A percentile compares a stretch with the other conserved stretches of the same genome.
phyloP scores from a whole-genome alignment of 2,329 filamentous ascomycete genomes.

The Emergomyces africanus region DNA sequence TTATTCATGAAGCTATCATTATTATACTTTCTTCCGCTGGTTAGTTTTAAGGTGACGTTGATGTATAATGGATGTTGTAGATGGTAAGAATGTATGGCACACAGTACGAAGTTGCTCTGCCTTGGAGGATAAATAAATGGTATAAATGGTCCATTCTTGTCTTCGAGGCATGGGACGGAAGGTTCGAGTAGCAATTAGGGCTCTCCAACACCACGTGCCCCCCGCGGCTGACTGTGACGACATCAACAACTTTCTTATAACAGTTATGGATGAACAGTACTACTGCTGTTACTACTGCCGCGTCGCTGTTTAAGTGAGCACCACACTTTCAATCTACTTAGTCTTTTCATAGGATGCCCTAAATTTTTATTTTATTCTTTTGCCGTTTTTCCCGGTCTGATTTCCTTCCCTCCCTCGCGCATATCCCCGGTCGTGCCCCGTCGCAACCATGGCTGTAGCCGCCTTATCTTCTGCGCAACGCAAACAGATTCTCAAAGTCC shows the following conservation, averaged over 20 bases:
- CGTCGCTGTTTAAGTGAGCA: neutral
- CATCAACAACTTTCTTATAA: neutral
- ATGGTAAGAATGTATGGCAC: too few relatives aligned
- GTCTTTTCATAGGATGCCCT: neutral
- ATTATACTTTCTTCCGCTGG: neutral
- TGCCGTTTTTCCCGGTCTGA: neutral
- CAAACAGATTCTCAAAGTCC: slow-evolving; percentile 72
- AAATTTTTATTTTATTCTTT: neutral
- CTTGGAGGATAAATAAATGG: too few relatives aligned
- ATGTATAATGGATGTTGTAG: neutral
- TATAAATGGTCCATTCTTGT: neutral
- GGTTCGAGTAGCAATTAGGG: too few relatives aligned
- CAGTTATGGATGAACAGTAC: too few relatives aligned
- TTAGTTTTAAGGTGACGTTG: neutral
- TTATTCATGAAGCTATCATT: neutral
- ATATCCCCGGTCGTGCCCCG: too few relatives aligned
- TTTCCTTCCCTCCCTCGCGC: neutral
- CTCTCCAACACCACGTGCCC: neutral
- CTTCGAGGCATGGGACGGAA: too few relatives aligned
- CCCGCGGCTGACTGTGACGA: neutral
- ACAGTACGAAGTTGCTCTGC: too few relatives aligned
- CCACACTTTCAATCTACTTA: neutral
- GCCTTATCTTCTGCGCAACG: slow-evolving; percentile 39
- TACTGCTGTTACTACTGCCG: too few relatives aligned
- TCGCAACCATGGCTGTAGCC: slow-evolving; percentile 21